Conservation (phyloP, 371 early-diverging fungal genomes). For the Phascolomyces articulosus region DNA sequence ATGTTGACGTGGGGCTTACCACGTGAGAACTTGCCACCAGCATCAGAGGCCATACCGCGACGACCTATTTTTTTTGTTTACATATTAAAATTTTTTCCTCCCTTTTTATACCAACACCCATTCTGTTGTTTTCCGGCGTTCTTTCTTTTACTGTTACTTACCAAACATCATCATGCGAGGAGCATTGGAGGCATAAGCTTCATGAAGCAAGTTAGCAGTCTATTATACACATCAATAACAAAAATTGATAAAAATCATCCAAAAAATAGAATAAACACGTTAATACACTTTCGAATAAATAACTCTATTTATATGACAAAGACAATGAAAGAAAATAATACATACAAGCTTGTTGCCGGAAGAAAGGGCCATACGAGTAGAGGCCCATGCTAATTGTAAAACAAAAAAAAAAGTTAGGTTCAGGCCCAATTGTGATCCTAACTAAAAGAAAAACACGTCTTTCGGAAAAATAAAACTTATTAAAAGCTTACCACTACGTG, state of each 20-base stretch:
- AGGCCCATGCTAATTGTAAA: constrained; percentile 26
- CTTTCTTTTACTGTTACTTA: constrained; percentile 14
- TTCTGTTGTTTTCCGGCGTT: too few relatives aligned
- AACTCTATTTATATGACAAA: too few relatives aligned
- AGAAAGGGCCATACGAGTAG: constrained; percentile 46
- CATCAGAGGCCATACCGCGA: constrained; percentile 51
- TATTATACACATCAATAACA: constrained; percentile 8
- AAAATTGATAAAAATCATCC: not conserved
- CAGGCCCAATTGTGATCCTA: constrained; percentile 3
- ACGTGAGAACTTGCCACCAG: constrained; percentile 66
- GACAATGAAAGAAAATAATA: not conserved
- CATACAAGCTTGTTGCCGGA: constrained; percentile 51
- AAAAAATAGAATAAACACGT: too few relatives aligned
- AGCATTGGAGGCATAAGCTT: constrained; percentile 41
- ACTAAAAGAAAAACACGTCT: not conserved
- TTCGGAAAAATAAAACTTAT: not conserved
- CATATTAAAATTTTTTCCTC: not conserved
- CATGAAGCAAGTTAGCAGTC: constrained; percentile 45
- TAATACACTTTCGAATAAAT: too few relatives aligned
- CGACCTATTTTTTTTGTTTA: constrained; percentile 28
- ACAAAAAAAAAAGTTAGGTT: not conserved
- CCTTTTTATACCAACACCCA: not conserved
- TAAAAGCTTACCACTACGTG: constrained; percentile 36
- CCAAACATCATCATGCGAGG: constrained; percentile 48
- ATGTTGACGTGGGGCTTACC: constrained; percentile 99